These are phyloP conservation scores for Lotus japonicus DNA, from an alignment of 306 rosid genomes.

Conservation along the genomic window DNA sequence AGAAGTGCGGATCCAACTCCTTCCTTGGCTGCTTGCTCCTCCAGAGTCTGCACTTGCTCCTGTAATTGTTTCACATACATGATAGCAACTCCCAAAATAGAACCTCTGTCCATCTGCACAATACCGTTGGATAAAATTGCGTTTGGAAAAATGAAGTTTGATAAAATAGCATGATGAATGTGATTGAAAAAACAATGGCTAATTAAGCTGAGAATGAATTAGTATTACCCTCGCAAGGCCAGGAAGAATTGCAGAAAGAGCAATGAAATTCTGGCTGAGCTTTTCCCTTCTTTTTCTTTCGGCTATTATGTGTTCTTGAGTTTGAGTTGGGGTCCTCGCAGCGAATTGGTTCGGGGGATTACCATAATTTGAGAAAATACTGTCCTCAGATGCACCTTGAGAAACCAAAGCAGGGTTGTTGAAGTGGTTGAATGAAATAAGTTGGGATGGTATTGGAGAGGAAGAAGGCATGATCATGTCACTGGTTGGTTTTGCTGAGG, in stretches of 20 bases:
- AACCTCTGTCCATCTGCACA: conserved; percentile 94
- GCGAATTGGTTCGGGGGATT: conserved; percentile 9
- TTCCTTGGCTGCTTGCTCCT: conserved; percentile 43
- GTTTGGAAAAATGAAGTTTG: no score
- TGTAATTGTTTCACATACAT: conserved; percentile 55
- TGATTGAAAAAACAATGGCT: no score
- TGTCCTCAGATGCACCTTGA: conserved; percentile 20
- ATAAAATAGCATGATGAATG: no score
- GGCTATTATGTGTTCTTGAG: conserved; percentile 73
- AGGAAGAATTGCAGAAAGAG: conserved; percentile 79
- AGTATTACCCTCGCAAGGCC: conserved; percentile 73
- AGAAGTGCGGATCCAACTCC: conserved; percentile 37
- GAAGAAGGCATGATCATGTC: background rate
- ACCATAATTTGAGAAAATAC: background rate
- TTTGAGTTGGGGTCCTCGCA: conserved; percentile 28
- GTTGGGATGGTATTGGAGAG: conserved; percentile 29
- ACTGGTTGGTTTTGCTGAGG: conserved; percentile 8
- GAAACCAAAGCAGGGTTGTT: conserved; percentile 17
- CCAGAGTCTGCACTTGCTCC: conserved; percentile 47
- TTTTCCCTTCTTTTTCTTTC: conserved; percentile 84
- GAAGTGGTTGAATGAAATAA: conserved; percentile 49
- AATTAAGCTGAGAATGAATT: no score
- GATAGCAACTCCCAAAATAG: conserved; percentile 73
- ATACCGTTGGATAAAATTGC: no score
- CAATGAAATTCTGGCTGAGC: conserved; percentile 71